Evolutionary conservation across 192 early-diverging fungal genomes (phyloP).

Genomic region (Linderina pennispora): DNA sequence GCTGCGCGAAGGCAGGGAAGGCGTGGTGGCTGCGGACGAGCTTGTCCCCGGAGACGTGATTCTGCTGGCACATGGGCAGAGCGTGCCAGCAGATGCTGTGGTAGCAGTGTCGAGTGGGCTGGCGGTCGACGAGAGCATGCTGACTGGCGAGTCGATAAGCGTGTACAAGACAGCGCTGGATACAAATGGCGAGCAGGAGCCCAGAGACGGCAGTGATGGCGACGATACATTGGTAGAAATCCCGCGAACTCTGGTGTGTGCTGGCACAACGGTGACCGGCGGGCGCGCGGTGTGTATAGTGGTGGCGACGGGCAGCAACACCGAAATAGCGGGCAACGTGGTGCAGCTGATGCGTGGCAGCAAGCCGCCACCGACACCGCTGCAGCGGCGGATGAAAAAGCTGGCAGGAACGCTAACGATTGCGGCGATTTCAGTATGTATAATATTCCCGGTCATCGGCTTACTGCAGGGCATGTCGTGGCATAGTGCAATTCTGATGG

Average conservation of each 20-base stretch:
- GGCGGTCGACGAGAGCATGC: constrained; percentile 80
- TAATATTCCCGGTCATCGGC: constrained; percentile 12
- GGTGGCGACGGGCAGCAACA: constrained; percentile 22
- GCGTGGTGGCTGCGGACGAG: constrained; percentile 17
- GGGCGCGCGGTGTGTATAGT: constrained; percentile 30
- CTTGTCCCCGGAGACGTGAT: constrained; percentile 66
- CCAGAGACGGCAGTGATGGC: neutral
- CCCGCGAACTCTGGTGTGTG: constrained; percentile 17
- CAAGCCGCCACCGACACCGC: constrained; percentile 9
- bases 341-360: constrained; percentile 2
- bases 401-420: constrained; percentile 17
- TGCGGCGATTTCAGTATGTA: constrained; percentile 9
- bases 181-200: neutral
- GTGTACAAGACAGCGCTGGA: constrained; percentile 13
- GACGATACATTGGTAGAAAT: constrained; percentile 1
- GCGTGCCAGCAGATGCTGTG: constrained; percentile 85
- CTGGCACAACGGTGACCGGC: constrained; percentile 25
- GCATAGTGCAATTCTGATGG: constrained; percentile 28
- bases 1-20: constrained; percentile 23
- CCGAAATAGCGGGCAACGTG: constrained; percentile 13
- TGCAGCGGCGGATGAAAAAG: constrained; percentile 18
- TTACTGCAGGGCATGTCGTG: constrained; percentile 18
- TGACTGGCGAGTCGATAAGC: constrained; percentile 79
- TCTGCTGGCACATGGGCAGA: constrained; percentile 78
- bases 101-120: constrained; percentile 61